phyloP scores from a whole-genome alignment of 257 asterid species.

The Fraxinus americana region DNA sequence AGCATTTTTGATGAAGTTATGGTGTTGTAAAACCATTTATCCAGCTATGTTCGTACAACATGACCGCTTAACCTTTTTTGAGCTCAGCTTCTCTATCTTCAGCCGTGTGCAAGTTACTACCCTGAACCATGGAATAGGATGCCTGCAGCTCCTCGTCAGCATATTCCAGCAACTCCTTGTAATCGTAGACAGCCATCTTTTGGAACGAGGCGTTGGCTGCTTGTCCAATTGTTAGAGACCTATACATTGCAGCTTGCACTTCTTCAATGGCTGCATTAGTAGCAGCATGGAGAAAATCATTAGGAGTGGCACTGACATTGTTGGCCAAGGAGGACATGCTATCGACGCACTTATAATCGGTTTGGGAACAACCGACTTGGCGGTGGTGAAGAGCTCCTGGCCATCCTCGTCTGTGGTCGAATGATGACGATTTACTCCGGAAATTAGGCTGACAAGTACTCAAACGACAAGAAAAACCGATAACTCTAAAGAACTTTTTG shows the following conservation, averaged over 20 bases:
- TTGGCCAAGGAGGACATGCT: constrained; percentile 33
- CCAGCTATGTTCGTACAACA: constrained; percentile 48
- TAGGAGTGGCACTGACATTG: constrained; percentile 33
- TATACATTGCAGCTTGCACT: constrained; percentile 29
- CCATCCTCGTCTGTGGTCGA: constrained; percentile 9
- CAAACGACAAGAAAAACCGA: constrained; percentile 32
- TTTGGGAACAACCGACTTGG: constrained; percentile 34
- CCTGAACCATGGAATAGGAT: constrained; percentile 34
- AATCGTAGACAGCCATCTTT: constrained; percentile 51
- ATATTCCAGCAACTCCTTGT: constrained; percentile 40
- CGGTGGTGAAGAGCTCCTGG: constrained; percentile 15
- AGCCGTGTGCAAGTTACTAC: constrained; percentile 26
- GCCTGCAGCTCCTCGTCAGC: constrained; percentile 53
- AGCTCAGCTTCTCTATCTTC: constrained; percentile 33
- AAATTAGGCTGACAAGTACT: constrained; percentile 19
- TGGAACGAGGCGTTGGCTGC: constrained; percentile 34
- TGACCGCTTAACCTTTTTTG: constrained; percentile 52
- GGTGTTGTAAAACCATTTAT: constrained; percentile 41
- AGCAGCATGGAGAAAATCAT: constrained; percentile 41
- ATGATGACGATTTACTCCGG: constrained; percentile 2
- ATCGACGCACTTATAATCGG: constrained; percentile 39
- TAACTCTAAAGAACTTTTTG: constrained; percentile 22
- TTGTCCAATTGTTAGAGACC: constrained; percentile 25
- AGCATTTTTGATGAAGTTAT: constrained; percentile 8
- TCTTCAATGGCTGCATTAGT: constrained; percentile 30